phyloP scores from a whole-genome alignment of 73 alveolate species.

The Paraurostyla sp. region DNA sequence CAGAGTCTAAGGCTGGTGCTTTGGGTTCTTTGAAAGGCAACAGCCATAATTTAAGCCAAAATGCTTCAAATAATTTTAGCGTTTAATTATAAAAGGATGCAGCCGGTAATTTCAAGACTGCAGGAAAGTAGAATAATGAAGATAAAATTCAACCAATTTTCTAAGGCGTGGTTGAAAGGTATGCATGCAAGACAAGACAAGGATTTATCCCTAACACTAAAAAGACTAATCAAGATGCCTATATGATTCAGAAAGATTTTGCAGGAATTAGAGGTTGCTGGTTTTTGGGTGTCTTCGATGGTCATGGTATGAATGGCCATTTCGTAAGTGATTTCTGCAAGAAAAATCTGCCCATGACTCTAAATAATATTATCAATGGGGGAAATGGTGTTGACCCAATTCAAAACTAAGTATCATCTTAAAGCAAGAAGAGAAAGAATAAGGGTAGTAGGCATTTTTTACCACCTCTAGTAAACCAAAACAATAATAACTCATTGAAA shows the following conservation, averaged over 20 bases:
- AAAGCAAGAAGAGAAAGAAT: neutral
- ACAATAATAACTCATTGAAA: neutral
- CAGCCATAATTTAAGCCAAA: neutral
- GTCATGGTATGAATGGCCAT: slow-evolving; percentile 98
- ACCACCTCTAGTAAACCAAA: slow-evolving; percentile 23
- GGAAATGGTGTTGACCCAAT: slow-evolving; percentile 11
- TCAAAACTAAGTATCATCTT: neutral
- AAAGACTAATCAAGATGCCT: slow-evolving; percentile 72
- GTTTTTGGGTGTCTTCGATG: slow-evolving; percentile 96
- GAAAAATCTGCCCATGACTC: slow-evolving; percentile 76
- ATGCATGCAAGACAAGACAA: slow-evolving; percentile 66
- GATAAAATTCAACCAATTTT: neutral
- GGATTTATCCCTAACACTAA: slow-evolving; percentile 68
- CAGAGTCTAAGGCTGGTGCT: slow-evolving; percentile 1
- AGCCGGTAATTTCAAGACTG: no score
- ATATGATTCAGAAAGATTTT: slow-evolving; percentile 41
- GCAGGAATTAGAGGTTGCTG: slow-evolving; percentile 76
- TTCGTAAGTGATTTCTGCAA: slow-evolving; percentile 89
- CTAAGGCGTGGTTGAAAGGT: slow-evolving; percentile 47
- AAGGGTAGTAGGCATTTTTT: slow-evolving; percentile 23
- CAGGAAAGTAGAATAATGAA: no score
- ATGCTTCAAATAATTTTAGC: no score
- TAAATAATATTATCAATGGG: neutral
- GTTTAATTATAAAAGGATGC: no score
- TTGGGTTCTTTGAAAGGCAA: no score